Evolutionary conservation across 441 rosid genomes (phyloP).

Genomic region (Adansonia madagascariensis): DNA sequence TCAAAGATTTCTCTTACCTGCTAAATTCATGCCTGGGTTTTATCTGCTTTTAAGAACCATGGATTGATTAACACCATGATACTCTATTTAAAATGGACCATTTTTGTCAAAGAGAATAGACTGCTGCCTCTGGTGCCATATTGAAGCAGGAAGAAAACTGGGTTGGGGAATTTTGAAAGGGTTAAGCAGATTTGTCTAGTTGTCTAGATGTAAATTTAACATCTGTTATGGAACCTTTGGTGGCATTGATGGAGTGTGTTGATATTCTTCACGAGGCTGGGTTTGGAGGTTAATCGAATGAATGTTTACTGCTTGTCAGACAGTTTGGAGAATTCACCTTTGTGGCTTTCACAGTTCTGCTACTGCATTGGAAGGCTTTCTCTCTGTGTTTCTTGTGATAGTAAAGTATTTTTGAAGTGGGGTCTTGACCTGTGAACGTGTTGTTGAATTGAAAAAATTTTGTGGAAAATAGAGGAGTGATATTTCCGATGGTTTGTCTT

Average conservation of each 20-base stretch:
- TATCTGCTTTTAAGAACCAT: slow-evolving; percentile 11
- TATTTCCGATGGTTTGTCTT: slow-evolving; percentile 39
- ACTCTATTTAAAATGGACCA: neutral
- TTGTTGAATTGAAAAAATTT: slow-evolving; percentile 24
- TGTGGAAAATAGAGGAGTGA: slow-evolving; percentile 12
- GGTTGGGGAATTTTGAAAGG: slow-evolving; percentile 14
- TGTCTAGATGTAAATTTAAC: slow-evolving; percentile 19
- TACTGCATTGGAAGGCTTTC: slow-evolving; percentile 29
- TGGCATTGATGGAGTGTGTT: slow-evolving; percentile 23
- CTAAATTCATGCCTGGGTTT: slow-evolving; percentile 9
- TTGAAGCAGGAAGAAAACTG: slow-evolving; percentile 13
- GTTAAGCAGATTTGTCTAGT: slow-evolving; percentile 5
- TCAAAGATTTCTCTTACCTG: slow-evolving; percentile 15
- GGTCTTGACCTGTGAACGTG: slow-evolving; percentile 32
- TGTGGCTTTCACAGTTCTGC: slow-evolving; percentile 24
- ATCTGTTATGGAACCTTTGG: slow-evolving; percentile 4
- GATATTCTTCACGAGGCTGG: neutral
- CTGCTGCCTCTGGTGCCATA: neutral
- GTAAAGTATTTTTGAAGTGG: slow-evolving; percentile 22
- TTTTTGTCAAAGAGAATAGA: slow-evolving; percentile 10
- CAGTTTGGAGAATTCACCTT: slow-evolving; percentile 25
- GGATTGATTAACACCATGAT: slow-evolving; percentile 12
- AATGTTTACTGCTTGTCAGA: slow-evolving; percentile 24
- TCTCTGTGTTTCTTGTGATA: neutral
- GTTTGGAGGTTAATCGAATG: slow-evolving; percentile 20